Evolutionary conservation across 2,329 filamentous ascomycete genomes (phyloP).

Genomic region (Fusarium scirpi): DNA sequence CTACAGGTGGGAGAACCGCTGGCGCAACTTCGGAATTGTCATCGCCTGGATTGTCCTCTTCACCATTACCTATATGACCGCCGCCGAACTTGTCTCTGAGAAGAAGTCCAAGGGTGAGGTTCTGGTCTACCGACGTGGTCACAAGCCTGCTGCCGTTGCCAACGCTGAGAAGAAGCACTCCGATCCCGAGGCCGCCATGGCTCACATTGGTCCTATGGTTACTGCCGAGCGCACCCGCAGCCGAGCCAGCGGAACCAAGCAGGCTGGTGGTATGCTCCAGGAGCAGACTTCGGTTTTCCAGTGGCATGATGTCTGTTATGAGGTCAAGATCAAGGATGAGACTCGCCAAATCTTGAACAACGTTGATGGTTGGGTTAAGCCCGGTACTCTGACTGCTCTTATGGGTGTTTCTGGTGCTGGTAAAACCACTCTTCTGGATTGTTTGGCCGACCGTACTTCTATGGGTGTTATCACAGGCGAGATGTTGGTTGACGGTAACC

Average conservation of each 20-base stretch:
- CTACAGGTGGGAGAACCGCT: slow-evolving; percentile 70
- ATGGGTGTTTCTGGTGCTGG: slow-evolving; percentile 96
- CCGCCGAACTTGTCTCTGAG: slow-evolving; percentile 73
- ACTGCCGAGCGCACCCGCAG: slow-evolving; percentile 57
- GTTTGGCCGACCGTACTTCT: slow-evolving; percentile 84
- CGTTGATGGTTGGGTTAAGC: slow-evolving; percentile 94
- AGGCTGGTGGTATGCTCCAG: slow-evolving; percentile 60
- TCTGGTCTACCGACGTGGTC: slow-evolving; percentile 78
- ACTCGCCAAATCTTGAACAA: slow-evolving; percentile 82
- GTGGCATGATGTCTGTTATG: slow-evolving; percentile 85
- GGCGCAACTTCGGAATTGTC: slow-evolving; percentile 79
- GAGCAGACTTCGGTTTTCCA: slow-evolving; percentile 82
- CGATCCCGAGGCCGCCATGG: slow-evolving; percentile 67
- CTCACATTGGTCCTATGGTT: slow-evolving; percentile 61
- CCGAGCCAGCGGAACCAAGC: slow-evolving; percentile 50
- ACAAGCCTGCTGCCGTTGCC: slow-evolving; percentile 68
- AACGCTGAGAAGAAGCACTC: slow-evolving; percentile 72
- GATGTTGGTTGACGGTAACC: slow-evolving; percentile 75
- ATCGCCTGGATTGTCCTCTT: slow-evolving; percentile 74
- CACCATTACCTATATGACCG: slow-evolving; percentile 70
- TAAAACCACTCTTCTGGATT: slow-evolving; percentile 91
- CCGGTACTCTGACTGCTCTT: slow-evolving; percentile 86
- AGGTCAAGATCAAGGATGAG: slow-evolving; percentile 82
- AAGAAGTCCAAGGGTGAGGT: slow-evolving; percentile 82
- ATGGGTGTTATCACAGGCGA: slow-evolving; percentile 91